Evolutionary conservation across 768 basidiomycete genomes (phyloP).

Genomic region (Suillus decipiens): DNA sequence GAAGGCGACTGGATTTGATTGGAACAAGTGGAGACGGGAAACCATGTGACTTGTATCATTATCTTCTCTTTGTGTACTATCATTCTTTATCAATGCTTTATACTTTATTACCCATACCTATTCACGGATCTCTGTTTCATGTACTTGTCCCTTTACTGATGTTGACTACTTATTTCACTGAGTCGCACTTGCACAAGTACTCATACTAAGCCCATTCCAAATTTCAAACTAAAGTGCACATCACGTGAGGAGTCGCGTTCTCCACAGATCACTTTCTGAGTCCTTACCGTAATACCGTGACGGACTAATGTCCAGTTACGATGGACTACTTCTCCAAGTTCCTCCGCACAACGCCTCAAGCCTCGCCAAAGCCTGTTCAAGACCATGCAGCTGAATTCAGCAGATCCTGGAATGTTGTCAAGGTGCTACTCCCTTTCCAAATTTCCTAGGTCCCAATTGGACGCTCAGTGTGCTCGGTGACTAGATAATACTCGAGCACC

Average conservation of each 20-base stretch:
- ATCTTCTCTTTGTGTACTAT: not conserved
- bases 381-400: slow-evolving; percentile 77
- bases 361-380: slow-evolving; percentile 47
- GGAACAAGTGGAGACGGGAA: slow-evolving; percentile 5
- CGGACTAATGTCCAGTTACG: slow-evolving; percentile 7
- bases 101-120: not conserved
- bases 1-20: slow-evolving; percentile 3
- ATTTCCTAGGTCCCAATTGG: slow-evolving; percentile 13
- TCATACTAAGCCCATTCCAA: not conserved
- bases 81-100: not conserved
- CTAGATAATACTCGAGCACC: slow-evolving; percentile 81
- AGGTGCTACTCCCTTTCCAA: slow-evolving; percentile 43
- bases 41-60: not conserved
- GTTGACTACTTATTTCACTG: not conserved
- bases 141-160: not conserved
- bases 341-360: slow-evolving; percentile 47
- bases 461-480: slow-evolving; percentile 1
- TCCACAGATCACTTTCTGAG: not conserved
- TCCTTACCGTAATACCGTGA: not conserved
- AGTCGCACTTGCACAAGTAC: not conserved
- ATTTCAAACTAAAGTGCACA: not conserved
- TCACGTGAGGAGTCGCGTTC: slow-evolving; percentile 10
- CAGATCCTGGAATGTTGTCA: slow-evolving; percentile 72
- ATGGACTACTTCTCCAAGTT: slow-evolving; percentile 93
- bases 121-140: not conserved